Evolutionary conservation across 305 asterid genomes (phyloP).

Genomic region (Fraxinus ornus): DNA sequence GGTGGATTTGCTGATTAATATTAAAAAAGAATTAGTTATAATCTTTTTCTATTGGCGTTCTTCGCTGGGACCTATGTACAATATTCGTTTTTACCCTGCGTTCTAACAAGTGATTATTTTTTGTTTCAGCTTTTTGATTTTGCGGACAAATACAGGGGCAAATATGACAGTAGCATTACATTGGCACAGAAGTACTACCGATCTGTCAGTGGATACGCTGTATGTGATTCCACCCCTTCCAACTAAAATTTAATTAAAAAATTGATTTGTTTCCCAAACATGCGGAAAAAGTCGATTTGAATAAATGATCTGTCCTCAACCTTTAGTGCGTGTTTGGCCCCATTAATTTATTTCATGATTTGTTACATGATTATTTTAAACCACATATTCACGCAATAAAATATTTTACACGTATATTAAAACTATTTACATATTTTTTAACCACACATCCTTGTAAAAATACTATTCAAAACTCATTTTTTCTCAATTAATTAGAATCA

Average conservation of each 20-base stretch:
- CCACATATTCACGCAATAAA: background rate
- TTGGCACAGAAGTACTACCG: slow-evolving; percentile 91
- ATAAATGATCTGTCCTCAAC: background rate
- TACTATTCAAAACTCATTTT: too few species aligned
- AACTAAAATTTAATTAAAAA: background rate
- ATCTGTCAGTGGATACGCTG: slow-evolving; percentile 98
- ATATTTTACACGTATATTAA: too few species aligned
- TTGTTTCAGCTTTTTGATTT: slow-evolving; percentile 81
- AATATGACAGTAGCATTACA: slow-evolving; percentile 87
- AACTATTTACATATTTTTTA: too few species aligned
- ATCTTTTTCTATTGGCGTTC: background rate
- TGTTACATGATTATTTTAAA: too few species aligned
- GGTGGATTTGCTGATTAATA: background rate
- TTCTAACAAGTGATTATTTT: background rate
- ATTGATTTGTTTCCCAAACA: background rate
- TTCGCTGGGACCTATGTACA: too few species aligned
- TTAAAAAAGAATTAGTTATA: background rate
- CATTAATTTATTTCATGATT: too few species aligned
- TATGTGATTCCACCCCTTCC: slow-evolving; percentile 39
- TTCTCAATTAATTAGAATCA: background rate
- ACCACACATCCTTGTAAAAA: too few species aligned
- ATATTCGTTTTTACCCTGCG: background rate
- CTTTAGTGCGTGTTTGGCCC: background rate
- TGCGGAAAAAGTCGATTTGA: background rate
- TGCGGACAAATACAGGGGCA: slow-evolving; percentile 97